These are phyloP conservation scores for Coprinopsis sp. DNA, from an alignment of 768 basidiomycete species.

Conservation along the genomic window DNA sequence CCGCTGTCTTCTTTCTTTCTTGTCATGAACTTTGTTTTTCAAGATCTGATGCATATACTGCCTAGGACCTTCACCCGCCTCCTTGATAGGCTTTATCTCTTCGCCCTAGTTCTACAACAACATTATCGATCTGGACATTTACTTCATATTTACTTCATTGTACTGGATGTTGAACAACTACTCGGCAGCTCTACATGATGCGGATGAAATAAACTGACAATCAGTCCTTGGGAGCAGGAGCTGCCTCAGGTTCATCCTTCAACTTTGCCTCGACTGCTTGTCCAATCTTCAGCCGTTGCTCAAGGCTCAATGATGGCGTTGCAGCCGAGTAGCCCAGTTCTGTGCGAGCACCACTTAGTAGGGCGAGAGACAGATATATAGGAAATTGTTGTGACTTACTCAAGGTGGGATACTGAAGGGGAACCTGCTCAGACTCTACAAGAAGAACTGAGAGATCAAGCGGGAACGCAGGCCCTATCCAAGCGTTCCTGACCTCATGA, in stretches of 20 bases:
- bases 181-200: too few species aligned
- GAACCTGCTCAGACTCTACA: conserved; percentile 46
- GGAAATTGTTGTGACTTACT: conserved; percentile 36
- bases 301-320: conserved; percentile 44
- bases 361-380: not conserved
- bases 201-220: not conserved
- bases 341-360: not conserved
- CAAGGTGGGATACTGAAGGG: conserved; percentile 62
- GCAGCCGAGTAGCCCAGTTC: conserved; percentile 34
- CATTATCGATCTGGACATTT: too few species aligned
- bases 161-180: too few species aligned
- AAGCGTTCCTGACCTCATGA: conserved; percentile 64
- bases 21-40: too few species aligned
- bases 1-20: too few species aligned
- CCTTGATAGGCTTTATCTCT: too few species aligned
- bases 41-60: too few species aligned
- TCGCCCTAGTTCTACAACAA: conserved; percentile 59
- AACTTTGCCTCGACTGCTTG: conserved; percentile 57
- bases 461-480: conserved; percentile 70
- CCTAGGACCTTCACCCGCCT: too few species aligned
- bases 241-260: conserved; percentile 61
- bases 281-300: conserved; percentile 59
- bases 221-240: conserved; percentile 39
- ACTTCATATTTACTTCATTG: too few species aligned
- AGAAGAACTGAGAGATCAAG: conserved; percentile 59